Evolutionary conservation across 805 yeast genomes (phyloP).

Genomic region (Naumovozyma castellii): DNA sequence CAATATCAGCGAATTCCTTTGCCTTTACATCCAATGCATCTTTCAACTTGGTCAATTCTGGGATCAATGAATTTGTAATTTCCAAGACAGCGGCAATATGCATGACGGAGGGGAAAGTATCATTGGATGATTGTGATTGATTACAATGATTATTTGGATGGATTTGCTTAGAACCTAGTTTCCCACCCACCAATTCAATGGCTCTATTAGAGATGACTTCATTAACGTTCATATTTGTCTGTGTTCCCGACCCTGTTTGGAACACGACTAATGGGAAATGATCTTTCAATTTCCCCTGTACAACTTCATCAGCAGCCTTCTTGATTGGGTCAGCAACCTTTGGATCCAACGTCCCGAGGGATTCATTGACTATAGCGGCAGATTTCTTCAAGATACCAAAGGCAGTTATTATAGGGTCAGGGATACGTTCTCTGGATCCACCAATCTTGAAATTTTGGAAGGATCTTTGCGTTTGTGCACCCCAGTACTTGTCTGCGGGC

Average conservation of each 20-base stretch:
- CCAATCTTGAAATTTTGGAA: slow-evolving; percentile 92
- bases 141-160: slow-evolving; percentile 98
- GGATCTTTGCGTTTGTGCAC: slow-evolving; percentile 96
- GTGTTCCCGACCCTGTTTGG: slow-evolving; percentile 99
- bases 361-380: slow-evolving; percentile 82
- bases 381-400: slow-evolving; percentile 92
- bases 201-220: slow-evolving; percentile 98
- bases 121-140: slow-evolving; percentile 97
- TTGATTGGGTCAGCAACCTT: slow-evolving; percentile 76
- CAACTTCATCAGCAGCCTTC: slow-evolving; percentile 91
- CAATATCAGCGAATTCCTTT: slow-evolving; percentile 77
- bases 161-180: slow-evolving; percentile 80
- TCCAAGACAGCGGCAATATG: slow-evolving; percentile 97
- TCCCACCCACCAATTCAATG: slow-evolving; percentile 89
- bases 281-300: slow-evolving; percentile 81
- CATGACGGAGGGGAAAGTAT: slow-evolving; percentile 99
- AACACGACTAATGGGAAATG: slow-evolving; percentile 97
- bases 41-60: slow-evolving; percentile 69
- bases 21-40: slow-evolving; percentile 70
- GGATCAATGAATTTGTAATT: slow-evolving; percentile 64
- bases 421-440: slow-evolving; percentile 81
- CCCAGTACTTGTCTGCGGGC: slow-evolving; percentile 82
- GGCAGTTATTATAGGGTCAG: slow-evolving; percentile 81
- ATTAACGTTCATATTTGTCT: slow-evolving; percentile 97
- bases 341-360: slow-evolving; percentile 75